Conservation (phyloP, 1,284 basidiomycete species). For the Boletus hoseneyae region DNA sequence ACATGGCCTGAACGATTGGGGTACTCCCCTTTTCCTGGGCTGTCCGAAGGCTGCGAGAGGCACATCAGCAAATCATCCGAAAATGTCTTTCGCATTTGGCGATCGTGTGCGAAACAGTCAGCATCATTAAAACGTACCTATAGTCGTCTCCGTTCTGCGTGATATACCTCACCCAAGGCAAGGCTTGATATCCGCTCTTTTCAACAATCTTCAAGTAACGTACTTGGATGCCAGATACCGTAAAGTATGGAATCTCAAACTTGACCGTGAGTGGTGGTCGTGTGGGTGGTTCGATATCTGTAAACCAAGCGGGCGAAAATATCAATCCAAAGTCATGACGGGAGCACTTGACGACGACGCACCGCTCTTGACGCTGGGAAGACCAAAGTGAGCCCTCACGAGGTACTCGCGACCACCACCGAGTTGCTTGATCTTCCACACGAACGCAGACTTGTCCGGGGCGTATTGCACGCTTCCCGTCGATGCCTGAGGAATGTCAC, state of each 20-base stretch:
- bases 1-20: conserved; percentile 51
- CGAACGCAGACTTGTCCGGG: conserved; percentile 93
- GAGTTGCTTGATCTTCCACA: conserved; percentile 97
- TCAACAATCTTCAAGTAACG: conserved; percentile 97
- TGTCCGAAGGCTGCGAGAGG: conserved; percentile 57
- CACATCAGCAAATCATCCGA: neutral
- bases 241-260: conserved; percentile 98
- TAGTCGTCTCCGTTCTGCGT: conserved; percentile 98
- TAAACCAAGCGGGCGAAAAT: neutral
- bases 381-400: conserved; percentile 94
- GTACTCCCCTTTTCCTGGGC: conserved; percentile 74
- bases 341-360: conserved; percentile 24
- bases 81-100: neutral
- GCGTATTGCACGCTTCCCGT: conserved; percentile 93
- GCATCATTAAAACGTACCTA: conserved; percentile 47
- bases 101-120: neutral
- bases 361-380: conserved; percentile 88
- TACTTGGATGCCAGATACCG: conserved; percentile 95
- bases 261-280: conserved; percentile 94
- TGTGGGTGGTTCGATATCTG: conserved; percentile 41
- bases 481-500: conserved; percentile 55
- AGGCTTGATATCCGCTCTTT: conserved; percentile 94
- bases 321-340: neutral
- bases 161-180: conserved; percentile 92
- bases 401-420: conserved; percentile 92